Conservation (phyloP, 345 rosid species). For the Clarkia xantiana region DNA sequence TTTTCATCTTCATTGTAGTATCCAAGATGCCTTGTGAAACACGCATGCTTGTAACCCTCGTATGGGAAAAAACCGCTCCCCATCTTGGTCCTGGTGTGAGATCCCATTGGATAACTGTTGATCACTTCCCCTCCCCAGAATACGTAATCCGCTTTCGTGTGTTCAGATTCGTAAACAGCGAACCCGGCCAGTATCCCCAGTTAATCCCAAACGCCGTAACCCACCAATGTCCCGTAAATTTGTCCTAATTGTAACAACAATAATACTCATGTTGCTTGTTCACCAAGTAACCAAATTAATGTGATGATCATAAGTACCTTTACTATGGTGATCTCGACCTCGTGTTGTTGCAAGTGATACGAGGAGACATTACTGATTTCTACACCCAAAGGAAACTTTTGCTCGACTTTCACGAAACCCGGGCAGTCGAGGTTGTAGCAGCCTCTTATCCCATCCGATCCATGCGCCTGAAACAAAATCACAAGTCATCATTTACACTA, state of each 20-base stretch:
- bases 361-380: background rate
- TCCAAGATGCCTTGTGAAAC: conserved; percentile 17
- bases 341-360: background rate
- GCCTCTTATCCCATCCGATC: background rate
- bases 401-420: background rate
- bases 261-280: no score
- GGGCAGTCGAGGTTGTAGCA: background rate
- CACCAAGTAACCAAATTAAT: no score
- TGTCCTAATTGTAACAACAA: no score
- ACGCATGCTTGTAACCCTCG: conserved; percentile 22
- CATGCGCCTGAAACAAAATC: no score
- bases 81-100: conserved; percentile 25
- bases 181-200: conserved; percentile 3
- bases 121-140: background rate
- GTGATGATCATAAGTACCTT: no score
- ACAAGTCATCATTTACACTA: no score
- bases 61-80: conserved; percentile 31
- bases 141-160: conserved; percentile 1
- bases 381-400: background rate
- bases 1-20: background rate
- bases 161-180: background rate
- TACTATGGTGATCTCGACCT: background rate
- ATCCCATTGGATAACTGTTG: background rate
- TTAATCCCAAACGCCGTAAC: background rate
- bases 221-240: background rate